These are phyloP conservation scores for Hypoxylon sp. DNA, from an alignment of 2,329 filamentous ascomycete genomes.

Conservation along the genomic window DNA sequence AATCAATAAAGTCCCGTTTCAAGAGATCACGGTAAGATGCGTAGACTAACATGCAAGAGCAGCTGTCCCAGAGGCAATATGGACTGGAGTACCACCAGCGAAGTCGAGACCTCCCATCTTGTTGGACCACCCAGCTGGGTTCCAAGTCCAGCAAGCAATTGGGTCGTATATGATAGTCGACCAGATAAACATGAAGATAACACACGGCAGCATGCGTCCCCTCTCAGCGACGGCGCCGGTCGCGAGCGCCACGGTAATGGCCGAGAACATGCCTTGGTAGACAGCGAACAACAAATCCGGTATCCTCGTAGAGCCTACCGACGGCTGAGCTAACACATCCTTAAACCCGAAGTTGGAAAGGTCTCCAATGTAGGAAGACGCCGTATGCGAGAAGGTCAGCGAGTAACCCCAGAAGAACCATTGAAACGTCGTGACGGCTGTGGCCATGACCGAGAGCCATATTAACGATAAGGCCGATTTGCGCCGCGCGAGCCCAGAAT, in stretches of 20 bases:
- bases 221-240: conserved; percentile 88
- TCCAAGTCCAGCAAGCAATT: conserved; percentile 97
- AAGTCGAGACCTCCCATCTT: conserved; percentile 87
- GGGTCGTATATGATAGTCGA: conserved; percentile 90
- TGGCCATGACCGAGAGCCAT: conserved; percentile 90
- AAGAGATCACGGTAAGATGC: neutral
- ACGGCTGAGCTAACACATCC: conserved; percentile 79
- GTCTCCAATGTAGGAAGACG: conserved; percentile 81
- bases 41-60: conserved; percentile 74
- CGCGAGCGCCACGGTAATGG: conserved; percentile 86
- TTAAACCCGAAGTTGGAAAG: conserved; percentile 83
- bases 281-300: conserved; percentile 88
- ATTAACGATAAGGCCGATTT: conserved; percentile 92
- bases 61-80: conserved; percentile 85
- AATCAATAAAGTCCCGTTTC: neutral
- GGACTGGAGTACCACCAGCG: conserved; percentile 89
- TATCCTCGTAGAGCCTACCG: conserved; percentile 77
- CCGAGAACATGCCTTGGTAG: conserved; percentile 90
- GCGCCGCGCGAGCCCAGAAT: conserved; percentile 87
- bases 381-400: conserved; percentile 82
- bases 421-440: conserved; percentile 86
- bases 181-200: conserved; percentile 96
- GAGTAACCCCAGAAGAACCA: conserved; percentile 97
- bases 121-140: conserved; percentile 82
- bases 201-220: conserved; percentile 87